Evolutionary conservation across 495 filamentous ascomycete genomes (phyloP), one percentile per base, ranked within the genome.

Genomic region (Talaromyces adpressus): DNA sequence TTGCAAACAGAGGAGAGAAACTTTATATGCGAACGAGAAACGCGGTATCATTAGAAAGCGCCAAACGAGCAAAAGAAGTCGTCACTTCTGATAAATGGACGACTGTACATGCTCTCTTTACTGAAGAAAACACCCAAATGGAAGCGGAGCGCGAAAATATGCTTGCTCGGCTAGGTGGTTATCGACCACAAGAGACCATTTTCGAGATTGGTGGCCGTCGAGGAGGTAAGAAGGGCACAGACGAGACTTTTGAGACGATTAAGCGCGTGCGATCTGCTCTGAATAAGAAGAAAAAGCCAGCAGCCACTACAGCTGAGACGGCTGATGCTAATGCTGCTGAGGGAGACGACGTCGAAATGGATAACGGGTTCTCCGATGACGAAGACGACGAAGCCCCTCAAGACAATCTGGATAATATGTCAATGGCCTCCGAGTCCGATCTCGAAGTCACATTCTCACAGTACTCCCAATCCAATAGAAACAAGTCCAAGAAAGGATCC

Each of bases 11-110:
- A 71, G 94, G 92, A 64, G 94, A 98, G 72, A 95, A 90, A 71
- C 85, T 95, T 1, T 99, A 98, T 70, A 79, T 91, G 66, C 89
- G 86, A 65, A 97, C 94, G 0, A 85, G 93, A 22, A 94, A 95
- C 64, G 85, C 91, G 1, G 93, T 94, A 8, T 94, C 95, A 0
- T 81, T 79, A 41, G 90, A 95, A 75, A 96, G 91, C 69, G 92
- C 89, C 18, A 94, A 93, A 77, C 81, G 94, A 56, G 81, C 91
- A 1, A 91, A 91, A 65, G 85, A 91, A 64, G 76, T 96, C 4
- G 83, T 89, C 4, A 68, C 82, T 14, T 85, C 86, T 0, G 85
- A 86, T 62, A 83, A 78, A 49, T 92, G 91, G 86, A 82, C 76
- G 23, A 80, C 85, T 39, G 73, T 91, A 2, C 90, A 96, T 74